These are phyloP conservation scores for Sclerotinia subarctica DNA, from an alignment of 2,329 filamentous ascomycete genomes.

Conservation along the genomic window DNA sequence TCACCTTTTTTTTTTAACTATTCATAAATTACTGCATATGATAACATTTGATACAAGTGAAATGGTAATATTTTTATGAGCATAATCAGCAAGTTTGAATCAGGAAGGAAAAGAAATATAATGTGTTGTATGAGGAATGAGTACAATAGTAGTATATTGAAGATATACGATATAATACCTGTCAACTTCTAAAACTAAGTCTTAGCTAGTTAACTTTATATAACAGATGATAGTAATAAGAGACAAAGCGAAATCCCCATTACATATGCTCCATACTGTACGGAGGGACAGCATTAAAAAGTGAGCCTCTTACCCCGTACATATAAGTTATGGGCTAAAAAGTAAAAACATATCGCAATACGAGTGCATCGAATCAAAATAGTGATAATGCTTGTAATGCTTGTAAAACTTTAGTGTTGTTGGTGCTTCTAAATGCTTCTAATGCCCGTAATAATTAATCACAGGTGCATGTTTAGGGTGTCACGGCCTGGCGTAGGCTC, in stretches of 20 bases:
- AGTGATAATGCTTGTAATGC: neutral
- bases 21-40: slow-evolving; percentile 20
- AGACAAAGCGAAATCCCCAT: slow-evolving; percentile 7
- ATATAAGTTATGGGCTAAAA: neutral
- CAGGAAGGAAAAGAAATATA: neutral
- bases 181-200: slow-evolving; percentile 2
- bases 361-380: neutral
- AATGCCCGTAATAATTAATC: slow-evolving; percentile 9
- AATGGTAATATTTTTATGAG: neutral
- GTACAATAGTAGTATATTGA: neutral
- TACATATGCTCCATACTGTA: neutral
- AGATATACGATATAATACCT: slow-evolving; percentile 6
- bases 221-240: neutral
- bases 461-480: neutral
- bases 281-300: neutral
- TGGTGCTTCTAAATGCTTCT: slow-evolving; percentile 10
- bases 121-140: neutral
- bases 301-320: slow-evolving; percentile 2
- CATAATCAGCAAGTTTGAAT: slow-evolving; percentile 5
- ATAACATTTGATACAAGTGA: slow-evolving; percentile 14
- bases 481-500: neutral
- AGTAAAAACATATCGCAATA: neutral
- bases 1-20: slow-evolving; percentile 17
- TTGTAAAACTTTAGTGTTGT: neutral
- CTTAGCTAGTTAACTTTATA: neutral